Conservation (phyloP, 257 asterid genomes). For the Voacanga thouarsii region DNA sequence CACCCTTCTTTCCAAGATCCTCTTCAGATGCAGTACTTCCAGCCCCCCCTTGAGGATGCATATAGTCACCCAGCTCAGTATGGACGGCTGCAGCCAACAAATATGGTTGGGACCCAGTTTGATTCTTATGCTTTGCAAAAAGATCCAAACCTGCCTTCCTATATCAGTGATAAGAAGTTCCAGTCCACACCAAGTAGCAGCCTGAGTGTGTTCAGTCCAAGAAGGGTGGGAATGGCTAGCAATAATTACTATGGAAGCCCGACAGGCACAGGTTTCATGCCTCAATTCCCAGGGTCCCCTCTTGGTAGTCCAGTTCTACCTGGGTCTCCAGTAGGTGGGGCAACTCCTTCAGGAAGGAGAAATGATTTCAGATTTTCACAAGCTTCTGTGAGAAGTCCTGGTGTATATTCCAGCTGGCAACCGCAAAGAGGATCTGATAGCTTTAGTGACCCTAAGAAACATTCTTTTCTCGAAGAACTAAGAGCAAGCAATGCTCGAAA, state of each 20-base stretch:
- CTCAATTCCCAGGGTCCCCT: conserved; percentile 65
- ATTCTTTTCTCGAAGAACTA: conserved; percentile 75
- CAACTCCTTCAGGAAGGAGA: conserved; percentile 45
- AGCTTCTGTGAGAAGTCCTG: conserved; percentile 45
- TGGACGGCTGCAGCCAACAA: conserved; percentile 43
- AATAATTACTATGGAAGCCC: conserved; percentile 57
- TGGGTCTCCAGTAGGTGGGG: conserved; percentile 59
- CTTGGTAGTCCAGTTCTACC: conserved; percentile 70
- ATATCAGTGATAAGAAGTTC: conserved; percentile 53
- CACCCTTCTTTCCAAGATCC: conserved; percentile 63
- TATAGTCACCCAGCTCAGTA: conserved; percentile 51
- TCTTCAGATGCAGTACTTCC: conserved; percentile 67
- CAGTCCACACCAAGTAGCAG: conserved; percentile 41
- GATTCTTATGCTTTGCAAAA: conserved; percentile 48
- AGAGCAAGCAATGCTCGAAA: conserved; percentile 61
- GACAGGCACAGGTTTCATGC: conserved; percentile 44
- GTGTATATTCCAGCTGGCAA: conserved; percentile 60
- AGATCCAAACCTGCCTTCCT: conserved; percentile 36
- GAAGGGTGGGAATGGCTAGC: conserved; percentile 44
- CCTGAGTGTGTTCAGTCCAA: conserved; percentile 45
- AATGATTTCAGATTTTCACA: conserved; percentile 50
- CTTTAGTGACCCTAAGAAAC: conserved; percentile 48
- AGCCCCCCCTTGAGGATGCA: conserved; percentile 54
- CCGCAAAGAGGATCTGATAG: conserved; percentile 59
- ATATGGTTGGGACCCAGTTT: conserved; percentile 36